phyloP scores from a whole-genome alignment of 2,329 filamentous ascomycete genomes.

The Trichoderma brevicompactum region DNA sequence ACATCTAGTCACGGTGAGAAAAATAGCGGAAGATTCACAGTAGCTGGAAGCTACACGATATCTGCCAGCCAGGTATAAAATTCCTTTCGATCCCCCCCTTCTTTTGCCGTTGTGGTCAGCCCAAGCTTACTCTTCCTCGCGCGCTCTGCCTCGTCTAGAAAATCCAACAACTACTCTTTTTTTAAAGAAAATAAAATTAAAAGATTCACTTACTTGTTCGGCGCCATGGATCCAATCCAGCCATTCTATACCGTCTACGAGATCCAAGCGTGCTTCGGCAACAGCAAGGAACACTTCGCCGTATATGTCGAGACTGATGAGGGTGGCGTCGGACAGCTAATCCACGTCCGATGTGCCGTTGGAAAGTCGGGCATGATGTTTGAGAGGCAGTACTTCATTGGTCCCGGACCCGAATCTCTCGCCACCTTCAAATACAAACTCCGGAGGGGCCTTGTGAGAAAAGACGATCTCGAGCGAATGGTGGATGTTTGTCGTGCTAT shows the following conservation, averaged over 20 bases:
- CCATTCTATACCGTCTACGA: slow-evolving; percentile 14
- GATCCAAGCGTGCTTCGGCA: not conserved
- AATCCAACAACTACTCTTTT: not conserved
- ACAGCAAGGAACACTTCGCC: not conserved
- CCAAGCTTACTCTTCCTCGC: slow-evolving; percentile 1
- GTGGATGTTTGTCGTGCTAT: not conserved
- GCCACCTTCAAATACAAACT: slow-evolving; percentile 3
- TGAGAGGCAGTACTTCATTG: slow-evolving; percentile 8
- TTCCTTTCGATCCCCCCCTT: not conserved
- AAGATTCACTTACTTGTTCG: not conserved
- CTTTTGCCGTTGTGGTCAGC: not conserved
- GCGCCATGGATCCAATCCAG: not conserved
- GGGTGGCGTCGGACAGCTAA: slow-evolving; percentile 1
- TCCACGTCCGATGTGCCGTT: slow-evolving; percentile 21
- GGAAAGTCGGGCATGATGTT: slow-evolving; percentile 7
- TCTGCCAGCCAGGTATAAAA: not conserved
- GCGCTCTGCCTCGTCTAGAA: not conserved
- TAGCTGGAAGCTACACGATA: not conserved
- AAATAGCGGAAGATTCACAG: not conserved
- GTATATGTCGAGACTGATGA: slow-evolving; percentile 8
- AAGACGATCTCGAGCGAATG: not conserved
- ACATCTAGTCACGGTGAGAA: not conserved
- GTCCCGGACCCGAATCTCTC: slow-evolving; percentile 11
- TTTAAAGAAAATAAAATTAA: not conserved
- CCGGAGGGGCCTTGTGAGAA: not conserved